Base-by-base conservation (phyloP, 306 rosid species). In the Hylodesmum podocarpum region DNA sequence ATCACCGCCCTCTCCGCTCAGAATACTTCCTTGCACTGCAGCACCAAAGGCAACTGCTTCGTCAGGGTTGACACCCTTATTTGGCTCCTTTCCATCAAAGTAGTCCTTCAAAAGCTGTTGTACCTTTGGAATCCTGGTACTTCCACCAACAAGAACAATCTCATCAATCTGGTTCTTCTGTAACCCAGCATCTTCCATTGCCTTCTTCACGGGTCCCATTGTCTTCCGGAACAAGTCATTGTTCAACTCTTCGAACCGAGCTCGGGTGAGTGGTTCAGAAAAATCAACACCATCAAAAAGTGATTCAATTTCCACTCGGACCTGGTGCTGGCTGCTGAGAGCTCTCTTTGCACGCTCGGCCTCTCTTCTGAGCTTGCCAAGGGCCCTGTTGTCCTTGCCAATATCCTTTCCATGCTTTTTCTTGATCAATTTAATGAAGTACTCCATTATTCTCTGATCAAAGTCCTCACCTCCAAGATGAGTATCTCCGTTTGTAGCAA, bases 381-480 rank as follows among this genome's bases (percentile, higher is more conserved):
- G 90, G 44, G 99, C 97, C 80, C 96, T 92, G 76, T 92, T 96
- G 88, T 96, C 99, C 94, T 91, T 96, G 96, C 97, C 86, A 75
- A 96, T 92, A 76, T 96, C 99, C 87, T 91, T 96, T 55, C 90
- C 90, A 3, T 92, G 91, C 94, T 96, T 91, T 29, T 96, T 92
- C 97, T 96, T 96, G 79, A 96, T 91, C 94, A 96, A 87, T 66
- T 96, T 96, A 86, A 96, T 92, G 89, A 92, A 96, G 89, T 96
- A 93, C 59, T 96, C 99, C 98, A 94, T 94, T 19, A 94, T 80
- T 64, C 98, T 92, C 46, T 82, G 88, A 78, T 94, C 98, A 75
- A 94, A 94, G 73, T 94, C 98, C 97, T 94, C 98, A 96, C 98
- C 98, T 91, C 99, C 98, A 84, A 96, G 94, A 83, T 96, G 98